A percentile compares a stretch with the other conserved stretches of the same genome.
phyloP scores from a whole-genome alignment of 805 yeast genomes.

The Candida methanosorbosa region DNA sequence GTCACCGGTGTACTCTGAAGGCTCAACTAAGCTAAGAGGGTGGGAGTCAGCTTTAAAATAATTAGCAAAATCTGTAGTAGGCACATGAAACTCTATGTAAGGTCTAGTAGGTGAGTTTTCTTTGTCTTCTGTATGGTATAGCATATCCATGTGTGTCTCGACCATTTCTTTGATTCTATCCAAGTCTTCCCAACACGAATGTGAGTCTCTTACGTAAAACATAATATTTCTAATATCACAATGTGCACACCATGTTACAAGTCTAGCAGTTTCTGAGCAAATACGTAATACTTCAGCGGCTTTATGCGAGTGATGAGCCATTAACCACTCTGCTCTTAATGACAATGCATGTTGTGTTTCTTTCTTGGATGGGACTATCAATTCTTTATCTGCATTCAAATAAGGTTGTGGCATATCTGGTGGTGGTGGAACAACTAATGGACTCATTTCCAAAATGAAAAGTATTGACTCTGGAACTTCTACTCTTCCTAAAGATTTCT shows the following conservation, averaged over 20 bases:
- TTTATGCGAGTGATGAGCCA: conserved; percentile 28
- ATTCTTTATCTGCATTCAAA: conserved; percentile 29
- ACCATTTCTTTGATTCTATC: conserved; percentile 15
- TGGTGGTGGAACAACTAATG: conserved; percentile 26
- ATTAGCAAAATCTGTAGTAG: no score
- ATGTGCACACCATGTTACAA: conserved; percentile 21
- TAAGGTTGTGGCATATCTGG: conserved; percentile 36
- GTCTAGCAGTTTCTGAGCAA: conserved; percentile 26
- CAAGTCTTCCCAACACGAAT: conserved; percentile 19
- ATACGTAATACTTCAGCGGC: conserved; percentile 34
- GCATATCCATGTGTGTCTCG: no score
- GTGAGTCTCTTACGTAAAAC: conserved; percentile 20
- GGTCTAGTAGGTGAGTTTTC: no score
- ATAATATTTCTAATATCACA: conserved; percentile 16
- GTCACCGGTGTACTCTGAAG: no score
- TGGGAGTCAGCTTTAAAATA: no score
- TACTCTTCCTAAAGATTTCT: conserved; percentile 7
- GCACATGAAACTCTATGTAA: no score
- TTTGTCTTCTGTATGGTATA: no score
- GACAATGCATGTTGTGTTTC: conserved; percentile 24
- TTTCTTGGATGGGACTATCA: conserved; percentile 28
- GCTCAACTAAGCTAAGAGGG: no score
- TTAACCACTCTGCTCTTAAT: conserved; percentile 29
- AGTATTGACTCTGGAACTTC: conserved; percentile 24
- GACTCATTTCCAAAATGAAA: conserved; percentile 23